Percentiles rank a stretch among this genome's conserved stretches.
phyloP scores from a whole-genome alignment of 768 basidiomycete species.

The Leccinum variicolor region DNA sequence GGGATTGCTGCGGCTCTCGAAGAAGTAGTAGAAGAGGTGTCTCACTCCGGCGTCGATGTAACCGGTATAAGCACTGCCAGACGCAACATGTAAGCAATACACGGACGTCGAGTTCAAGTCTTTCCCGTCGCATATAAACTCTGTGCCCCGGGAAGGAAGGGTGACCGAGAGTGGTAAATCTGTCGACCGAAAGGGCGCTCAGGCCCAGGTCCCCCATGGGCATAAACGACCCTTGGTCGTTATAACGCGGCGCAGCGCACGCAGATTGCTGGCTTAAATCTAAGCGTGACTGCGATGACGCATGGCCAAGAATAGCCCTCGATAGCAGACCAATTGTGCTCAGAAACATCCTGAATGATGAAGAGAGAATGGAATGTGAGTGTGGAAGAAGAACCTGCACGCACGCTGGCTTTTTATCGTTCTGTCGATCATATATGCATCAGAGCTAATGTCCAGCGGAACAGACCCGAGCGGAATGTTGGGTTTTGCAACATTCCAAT shows the following conservation, averaged over 20 bases:
- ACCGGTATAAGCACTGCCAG: conserved; percentile 51
- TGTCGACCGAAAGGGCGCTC: conserved; percentile 20
- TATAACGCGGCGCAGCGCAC: background rate
- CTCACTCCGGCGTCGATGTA: conserved; percentile 63
- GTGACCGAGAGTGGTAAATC: conserved; percentile 38
- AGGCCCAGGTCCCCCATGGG: conserved; percentile 17
- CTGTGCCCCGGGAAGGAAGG: conserved; percentile 39
- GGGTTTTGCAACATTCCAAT: no score
- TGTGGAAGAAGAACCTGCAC: no score
- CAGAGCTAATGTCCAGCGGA: no score
- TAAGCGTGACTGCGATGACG: conserved; percentile 19
- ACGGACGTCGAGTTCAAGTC: conserved; percentile 29
- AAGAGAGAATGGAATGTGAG: no score
- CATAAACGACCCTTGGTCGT: conserved; percentile 3
- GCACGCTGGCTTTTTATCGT: no score
- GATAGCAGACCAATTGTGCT: conserved; percentile 14
- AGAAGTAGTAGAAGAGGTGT: conserved; percentile 63
- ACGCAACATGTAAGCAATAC: background rate
- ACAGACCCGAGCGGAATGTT: no score
- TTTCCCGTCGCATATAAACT: conserved; percentile 9
- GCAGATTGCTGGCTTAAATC: conserved; percentile 5
- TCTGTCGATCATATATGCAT: no score
- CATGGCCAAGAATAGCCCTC: conserved; percentile 9
- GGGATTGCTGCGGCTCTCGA: conserved; percentile 59
- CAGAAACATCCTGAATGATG: conserved; percentile 8